phyloP scores from a whole-genome alignment of 225 moss, liverwort and hornwort species.

The Physcomitrium patens region DNA sequence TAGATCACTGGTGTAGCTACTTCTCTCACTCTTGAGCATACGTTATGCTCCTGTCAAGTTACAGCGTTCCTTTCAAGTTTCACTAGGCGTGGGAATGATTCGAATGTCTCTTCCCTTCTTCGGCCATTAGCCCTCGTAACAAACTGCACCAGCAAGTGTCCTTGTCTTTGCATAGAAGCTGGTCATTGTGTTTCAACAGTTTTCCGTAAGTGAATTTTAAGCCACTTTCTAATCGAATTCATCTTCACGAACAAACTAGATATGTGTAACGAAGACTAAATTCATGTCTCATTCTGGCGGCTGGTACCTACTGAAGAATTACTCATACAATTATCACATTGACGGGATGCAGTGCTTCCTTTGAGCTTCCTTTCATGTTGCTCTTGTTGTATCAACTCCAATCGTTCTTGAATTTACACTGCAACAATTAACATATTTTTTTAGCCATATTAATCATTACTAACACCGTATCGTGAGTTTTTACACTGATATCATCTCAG shows the following conservation, averaged over 20 bases:
- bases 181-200: conserved; percentile 45
- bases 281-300: conserved; percentile 39
- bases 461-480: too few relatives aligned
- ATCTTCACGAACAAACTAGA: conserved; percentile 35
- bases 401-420: too few relatives aligned
- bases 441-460: too few relatives aligned
- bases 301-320: conserved; percentile 34
- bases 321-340: too few relatives aligned
- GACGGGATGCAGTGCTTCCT: too few relatives aligned
- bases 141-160: conserved; percentile 47
- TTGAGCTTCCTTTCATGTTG: too few relatives aligned
- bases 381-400: too few relatives aligned
- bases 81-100: neutral
- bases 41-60: conserved; percentile 1
- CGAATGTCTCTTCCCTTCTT: conserved; percentile 14
- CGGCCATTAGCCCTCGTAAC: conserved; percentile 37
- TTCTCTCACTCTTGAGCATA: conserved; percentile 12
- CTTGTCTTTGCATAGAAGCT: conserved; percentile 49
- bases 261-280: conserved; percentile 31
- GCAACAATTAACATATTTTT: too few relatives aligned
- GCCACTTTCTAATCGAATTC: neutral
- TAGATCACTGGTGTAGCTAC: conserved; percentile 6
- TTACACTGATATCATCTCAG: too few relatives aligned
- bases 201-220: conserved; percentile 43
- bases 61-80: neutral